These are phyloP conservation scores for Stephanocyclus meneghinianus DNA, from an alignment of 352 stramenopile genomes.

Conservation along the genomic window DNA sequence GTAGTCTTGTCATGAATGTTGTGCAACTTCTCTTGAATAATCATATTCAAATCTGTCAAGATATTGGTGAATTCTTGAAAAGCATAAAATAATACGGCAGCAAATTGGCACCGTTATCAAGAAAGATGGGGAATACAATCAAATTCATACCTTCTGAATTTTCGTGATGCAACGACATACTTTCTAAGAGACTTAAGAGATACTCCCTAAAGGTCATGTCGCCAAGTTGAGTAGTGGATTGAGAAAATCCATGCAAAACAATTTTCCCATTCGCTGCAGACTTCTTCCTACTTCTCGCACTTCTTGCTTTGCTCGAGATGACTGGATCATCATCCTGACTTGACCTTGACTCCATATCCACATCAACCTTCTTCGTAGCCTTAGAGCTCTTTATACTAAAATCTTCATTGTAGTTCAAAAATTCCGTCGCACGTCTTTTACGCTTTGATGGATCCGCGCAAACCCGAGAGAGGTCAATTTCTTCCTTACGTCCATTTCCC, in stretches of 20 bases:
- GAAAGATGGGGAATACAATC: neutral
- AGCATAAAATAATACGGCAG: neutral
- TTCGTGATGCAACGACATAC: neutral
- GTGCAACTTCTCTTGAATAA: conserved; percentile 38
- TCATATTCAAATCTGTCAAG: conserved; percentile 26
- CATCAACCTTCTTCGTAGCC: neutral
- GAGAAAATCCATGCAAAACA: neutral
- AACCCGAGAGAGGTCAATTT: conserved; percentile 7
- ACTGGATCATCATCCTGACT: neutral
- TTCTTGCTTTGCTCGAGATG: too few relatives aligned
- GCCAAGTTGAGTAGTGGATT: neutral
- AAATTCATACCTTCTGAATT: conserved; percentile 2
- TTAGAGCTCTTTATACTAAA: neutral
- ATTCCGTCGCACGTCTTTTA: neutral
- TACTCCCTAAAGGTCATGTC: neutral
- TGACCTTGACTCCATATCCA: neutral
- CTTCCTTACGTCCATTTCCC: neutral
- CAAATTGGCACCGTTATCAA: neutral
- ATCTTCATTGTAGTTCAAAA: neutral
- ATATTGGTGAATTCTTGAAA: conserved; percentile 22
- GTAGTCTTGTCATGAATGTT: conserved; percentile 21
- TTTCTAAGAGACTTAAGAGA: neutral
- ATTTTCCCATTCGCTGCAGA: neutral
- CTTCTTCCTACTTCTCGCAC: neutral
- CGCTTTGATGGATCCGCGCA: neutral